Conservation (phyloP, 345 rosid species). For the Crucihimalaya himalaica region DNA sequence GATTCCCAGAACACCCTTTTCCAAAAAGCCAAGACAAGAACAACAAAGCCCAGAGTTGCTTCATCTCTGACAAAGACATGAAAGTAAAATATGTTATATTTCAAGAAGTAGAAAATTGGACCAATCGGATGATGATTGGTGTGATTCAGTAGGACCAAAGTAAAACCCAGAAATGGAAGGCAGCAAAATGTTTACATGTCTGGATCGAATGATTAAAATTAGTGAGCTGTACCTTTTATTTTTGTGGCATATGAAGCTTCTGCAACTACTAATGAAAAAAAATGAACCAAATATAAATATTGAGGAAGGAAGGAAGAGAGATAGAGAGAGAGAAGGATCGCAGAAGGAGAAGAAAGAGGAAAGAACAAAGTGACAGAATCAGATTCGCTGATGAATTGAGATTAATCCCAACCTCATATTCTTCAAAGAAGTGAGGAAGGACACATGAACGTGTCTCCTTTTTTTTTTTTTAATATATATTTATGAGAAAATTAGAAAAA, state of each 20-base stretch:
- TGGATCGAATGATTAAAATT: background rate
- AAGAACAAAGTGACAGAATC: slow-evolving; percentile 38
- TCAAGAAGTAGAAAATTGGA: background rate
- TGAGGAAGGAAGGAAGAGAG: background rate
- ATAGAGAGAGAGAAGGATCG: background rate
- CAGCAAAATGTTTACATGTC: background rate
- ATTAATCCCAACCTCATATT: slow-evolving; percentile 37
- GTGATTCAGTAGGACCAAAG: slow-evolving; percentile 1
- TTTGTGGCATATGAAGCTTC: background rate
- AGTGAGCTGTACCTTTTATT: slow-evolving; percentile 15
- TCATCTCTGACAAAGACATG: slow-evolving; percentile 31
- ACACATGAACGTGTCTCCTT: slow-evolving; percentile 27
- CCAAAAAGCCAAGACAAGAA: slow-evolving; percentile 40
- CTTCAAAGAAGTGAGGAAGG: slow-evolving; percentile 14
- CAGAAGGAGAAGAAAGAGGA: slow-evolving; percentile 31
- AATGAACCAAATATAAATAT: background rate
- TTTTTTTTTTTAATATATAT: background rate
- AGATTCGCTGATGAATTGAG: slow-evolving; percentile 39
- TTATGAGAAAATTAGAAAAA: too few species aligned
- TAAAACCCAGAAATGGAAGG: background rate
- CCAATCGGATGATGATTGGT: background rate
- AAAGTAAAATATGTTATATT: slow-evolving; percentile 15
- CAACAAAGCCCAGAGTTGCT: slow-evolving; percentile 41
- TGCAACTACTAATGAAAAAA: background rate
- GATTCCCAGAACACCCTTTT: slow-evolving; percentile 50